Conservation (phyloP, 306 rosid species). For the Crataegus laevigata region DNA sequence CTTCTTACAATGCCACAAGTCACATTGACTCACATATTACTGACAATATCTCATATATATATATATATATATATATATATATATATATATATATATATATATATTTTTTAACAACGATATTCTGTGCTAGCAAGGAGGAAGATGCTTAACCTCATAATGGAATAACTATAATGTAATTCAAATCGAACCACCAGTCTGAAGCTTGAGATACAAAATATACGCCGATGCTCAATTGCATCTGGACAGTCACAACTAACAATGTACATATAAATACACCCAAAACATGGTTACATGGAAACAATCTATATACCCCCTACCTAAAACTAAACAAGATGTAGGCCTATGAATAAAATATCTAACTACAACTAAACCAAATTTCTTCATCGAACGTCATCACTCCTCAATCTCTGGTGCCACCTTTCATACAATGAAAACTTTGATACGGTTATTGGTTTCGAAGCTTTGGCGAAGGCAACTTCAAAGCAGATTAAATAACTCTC, state of each 20-base stretch:
- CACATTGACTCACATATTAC: too few relatives aligned
- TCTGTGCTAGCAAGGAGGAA: accelerated
- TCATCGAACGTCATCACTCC: neutral
- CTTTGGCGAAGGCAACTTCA: neutral
- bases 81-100: too few relatives aligned
- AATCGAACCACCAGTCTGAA: too few relatives aligned
- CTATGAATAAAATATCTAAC: neutral
- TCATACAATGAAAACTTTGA: too few relatives aligned
- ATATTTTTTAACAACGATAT: too few relatives aligned
- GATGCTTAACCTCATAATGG: too few relatives aligned
- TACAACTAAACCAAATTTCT: neutral
- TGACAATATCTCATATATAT: too few relatives aligned
- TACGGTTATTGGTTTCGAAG: neutral
- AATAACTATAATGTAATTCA: too few relatives aligned
- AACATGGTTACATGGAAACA: neutral
- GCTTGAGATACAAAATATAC: too few relatives aligned
- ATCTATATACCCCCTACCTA: neutral
- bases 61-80: too few relatives aligned
- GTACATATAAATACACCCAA: neutral
- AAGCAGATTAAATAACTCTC: neutral
- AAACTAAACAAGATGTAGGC: neutral
- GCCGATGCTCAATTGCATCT: neutral
- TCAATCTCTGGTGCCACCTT: neutral
- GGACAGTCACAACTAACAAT: neutral
- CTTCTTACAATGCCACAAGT: too few relatives aligned